A percentile compares a stretch with the other conserved stretches of the same genome.
Conservation (phyloP, 345 rosid species). For the Lepidium didymum region DNA sequence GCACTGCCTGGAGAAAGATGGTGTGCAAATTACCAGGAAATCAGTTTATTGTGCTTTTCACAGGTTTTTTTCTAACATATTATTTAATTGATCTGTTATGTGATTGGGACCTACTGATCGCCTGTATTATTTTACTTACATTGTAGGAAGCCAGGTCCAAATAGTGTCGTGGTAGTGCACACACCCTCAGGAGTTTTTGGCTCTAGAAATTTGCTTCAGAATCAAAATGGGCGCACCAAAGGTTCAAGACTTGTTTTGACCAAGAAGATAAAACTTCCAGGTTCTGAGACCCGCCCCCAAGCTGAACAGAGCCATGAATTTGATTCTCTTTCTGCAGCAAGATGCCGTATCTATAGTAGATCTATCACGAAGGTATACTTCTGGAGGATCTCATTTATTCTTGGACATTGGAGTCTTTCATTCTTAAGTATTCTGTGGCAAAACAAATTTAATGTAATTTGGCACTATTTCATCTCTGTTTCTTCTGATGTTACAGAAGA, state of each 20-base stretch:
- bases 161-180: constrained; percentile 55
- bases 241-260: constrained; percentile 74
- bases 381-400: background rate
- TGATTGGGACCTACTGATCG: background rate
- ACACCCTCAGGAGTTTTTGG: constrained; percentile 68
- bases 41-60: constrained; percentile 71
- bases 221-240: constrained; percentile 43
- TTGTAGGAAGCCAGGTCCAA: constrained; percentile 56
- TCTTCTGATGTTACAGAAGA: constrained; percentile 37
- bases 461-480: constrained; percentile 3
- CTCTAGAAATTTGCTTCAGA: constrained; percentile 57
- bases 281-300: constrained; percentile 26
- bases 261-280: constrained; percentile 45
- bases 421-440: background rate
- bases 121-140: background rate
- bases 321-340: constrained; percentile 64
- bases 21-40: constrained; percentile 67
- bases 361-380: constrained; percentile 51
- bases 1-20: constrained; percentile 69
- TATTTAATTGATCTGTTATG: background rate
- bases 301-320: constrained; percentile 26
- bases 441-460: background rate
- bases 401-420: constrained; percentile 1
- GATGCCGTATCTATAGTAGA: constrained; percentile 59
- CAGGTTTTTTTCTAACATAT: constrained; percentile 41